A percentile compares a stretch with the other conserved stretches of the same genome.
Conservation (phyloP, 2,329 filamentous ascomycete species). For the Fusarium buxicola region DNA sequence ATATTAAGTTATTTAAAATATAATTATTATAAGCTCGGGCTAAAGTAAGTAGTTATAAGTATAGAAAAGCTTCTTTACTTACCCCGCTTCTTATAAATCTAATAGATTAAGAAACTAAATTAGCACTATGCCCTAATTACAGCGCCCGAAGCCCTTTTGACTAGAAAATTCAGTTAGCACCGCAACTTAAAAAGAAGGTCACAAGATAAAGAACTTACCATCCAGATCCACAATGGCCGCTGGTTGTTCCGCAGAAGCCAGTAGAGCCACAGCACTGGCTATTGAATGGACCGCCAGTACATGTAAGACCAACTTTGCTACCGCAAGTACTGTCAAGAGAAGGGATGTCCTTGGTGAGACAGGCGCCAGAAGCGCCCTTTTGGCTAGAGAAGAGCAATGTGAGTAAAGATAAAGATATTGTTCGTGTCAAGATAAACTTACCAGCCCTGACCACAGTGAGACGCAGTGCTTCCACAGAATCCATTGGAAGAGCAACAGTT, state of each 20-base stretch:
- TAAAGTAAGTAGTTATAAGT: too few relatives aligned
- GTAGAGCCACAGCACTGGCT: constrained; percentile 13
- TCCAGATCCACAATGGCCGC: constrained; percentile 2
- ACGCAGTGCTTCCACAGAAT: constrained; percentile 9
- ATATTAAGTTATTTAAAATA: too few relatives aligned
- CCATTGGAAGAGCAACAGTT: constrained; percentile 17
- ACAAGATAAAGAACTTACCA: constrained; percentile 7
- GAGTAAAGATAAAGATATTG: too few relatives aligned
- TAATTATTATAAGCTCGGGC: too few relatives aligned
- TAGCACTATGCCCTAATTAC: too few relatives aligned
- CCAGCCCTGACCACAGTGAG: constrained; percentile 21
- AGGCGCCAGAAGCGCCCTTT: constrained; percentile 1
- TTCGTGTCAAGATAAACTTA: too few relatives aligned
- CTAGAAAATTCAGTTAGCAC: neutral
- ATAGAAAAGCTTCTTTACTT: too few relatives aligned
- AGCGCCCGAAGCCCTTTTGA: neutral
- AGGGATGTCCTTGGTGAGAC: constrained; percentile 7
- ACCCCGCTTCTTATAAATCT: too few relatives aligned
- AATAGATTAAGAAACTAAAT: too few relatives aligned
- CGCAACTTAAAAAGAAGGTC: too few relatives aligned
- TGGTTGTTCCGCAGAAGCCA: constrained; percentile 4
- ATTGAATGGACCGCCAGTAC: constrained; percentile 17
- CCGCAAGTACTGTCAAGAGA: neutral
- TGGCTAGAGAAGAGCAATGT: neutral
- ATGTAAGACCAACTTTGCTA: constrained; percentile 7